Evolutionary conservation across 129 eudicot species (phyloP).

Genomic region (Centaurea solstitialis): DNA sequence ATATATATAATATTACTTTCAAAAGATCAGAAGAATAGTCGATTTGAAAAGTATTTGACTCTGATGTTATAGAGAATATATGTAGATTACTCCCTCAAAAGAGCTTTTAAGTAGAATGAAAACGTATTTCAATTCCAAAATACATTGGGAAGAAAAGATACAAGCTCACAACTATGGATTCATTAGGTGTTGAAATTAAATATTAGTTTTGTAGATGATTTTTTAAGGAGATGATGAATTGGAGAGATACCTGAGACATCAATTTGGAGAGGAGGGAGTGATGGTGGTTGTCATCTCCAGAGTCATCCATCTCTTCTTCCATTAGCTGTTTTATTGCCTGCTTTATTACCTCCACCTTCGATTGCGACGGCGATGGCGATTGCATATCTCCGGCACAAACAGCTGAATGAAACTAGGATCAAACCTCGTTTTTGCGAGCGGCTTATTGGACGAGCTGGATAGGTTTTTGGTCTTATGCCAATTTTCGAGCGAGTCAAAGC

Average conservation of each 20-base stretch:
- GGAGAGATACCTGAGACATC: slow-evolving; percentile 33
- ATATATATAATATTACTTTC: too few species aligned
- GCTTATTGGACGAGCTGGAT: neutral
- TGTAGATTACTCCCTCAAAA: too few species aligned
- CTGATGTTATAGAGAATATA: too few species aligned
- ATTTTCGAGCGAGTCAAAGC: neutral
- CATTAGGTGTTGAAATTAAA: neutral
- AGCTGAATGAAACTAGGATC: neutral
- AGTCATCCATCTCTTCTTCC: slow-evolving; percentile 14
- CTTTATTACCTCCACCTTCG: slow-evolving; percentile 21
- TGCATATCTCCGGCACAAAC: neutral
- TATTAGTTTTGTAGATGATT: neutral
- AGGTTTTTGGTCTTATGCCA: neutral
- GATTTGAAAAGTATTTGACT: too few species aligned
- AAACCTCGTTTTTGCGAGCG: neutral
- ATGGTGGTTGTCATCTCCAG: neutral
- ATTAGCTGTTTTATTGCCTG: slow-evolving; percentile 21
- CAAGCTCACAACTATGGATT: neutral
- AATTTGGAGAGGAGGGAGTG: slow-evolving; percentile 24
- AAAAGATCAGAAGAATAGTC: too few species aligned
- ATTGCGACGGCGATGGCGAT: slow-evolving; percentile 3
- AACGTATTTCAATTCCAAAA: too few species aligned
- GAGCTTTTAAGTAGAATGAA: too few species aligned
- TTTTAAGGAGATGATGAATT: neutral
- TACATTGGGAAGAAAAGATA: too few species aligned